A percentile compares a stretch with the other conserved stretches of the same genome.
phyloP scores from a whole-genome alignment of 495 filamentous ascomycete genomes.

The Aspergillus sclerotioniger region DNA sequence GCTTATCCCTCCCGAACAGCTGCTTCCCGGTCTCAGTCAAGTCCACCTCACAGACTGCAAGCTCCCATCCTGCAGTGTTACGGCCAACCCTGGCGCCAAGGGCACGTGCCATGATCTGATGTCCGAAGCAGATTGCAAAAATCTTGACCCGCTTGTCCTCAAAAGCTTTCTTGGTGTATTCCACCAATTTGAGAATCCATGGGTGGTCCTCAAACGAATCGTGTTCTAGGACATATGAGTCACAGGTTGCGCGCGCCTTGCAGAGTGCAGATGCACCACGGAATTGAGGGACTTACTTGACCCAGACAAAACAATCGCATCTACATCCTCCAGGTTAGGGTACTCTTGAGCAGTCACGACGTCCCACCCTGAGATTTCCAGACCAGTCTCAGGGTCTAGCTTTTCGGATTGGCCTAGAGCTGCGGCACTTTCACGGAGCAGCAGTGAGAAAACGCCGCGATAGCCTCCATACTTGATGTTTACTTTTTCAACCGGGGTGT shows the following conservation, averaged over 20 bases:
- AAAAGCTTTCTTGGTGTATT: conserved; percentile 61
- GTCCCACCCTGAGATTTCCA: conserved; percentile 65
- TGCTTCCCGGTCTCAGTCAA: conserved; percentile 69
- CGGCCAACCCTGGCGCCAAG: conserved; percentile 65
- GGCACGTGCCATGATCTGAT: conserved; percentile 83
- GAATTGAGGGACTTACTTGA: conserved; percentile 46
- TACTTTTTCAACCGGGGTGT: conserved; percentile 59
- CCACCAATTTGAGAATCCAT: conserved; percentile 76
- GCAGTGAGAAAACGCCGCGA: conserved; percentile 63
- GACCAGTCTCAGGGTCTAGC: conserved; percentile 39
- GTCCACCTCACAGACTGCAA: conserved; percentile 66
- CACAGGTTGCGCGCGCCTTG: not conserved
- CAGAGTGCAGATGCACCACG: not conserved
- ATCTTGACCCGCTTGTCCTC: conserved; percentile 60
- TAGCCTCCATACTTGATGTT: conserved; percentile 68
- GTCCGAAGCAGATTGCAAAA: conserved; percentile 86
- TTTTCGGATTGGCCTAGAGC: conserved; percentile 28
- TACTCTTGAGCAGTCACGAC: conserved; percentile 61
- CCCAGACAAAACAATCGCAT: conserved; percentile 80
- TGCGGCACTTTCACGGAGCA: conserved; percentile 56
- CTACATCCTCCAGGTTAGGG: conserved; percentile 68
- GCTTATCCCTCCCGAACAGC: conserved; percentile 65
- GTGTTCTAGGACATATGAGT: conserved; percentile 35
- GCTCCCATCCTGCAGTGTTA: conserved; percentile 75
- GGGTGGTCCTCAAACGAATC: conserved; percentile 65